Conservation (phyloP, 2,329 filamentous ascomycete species). For the Pseudogymnoascus sp. region DNA sequence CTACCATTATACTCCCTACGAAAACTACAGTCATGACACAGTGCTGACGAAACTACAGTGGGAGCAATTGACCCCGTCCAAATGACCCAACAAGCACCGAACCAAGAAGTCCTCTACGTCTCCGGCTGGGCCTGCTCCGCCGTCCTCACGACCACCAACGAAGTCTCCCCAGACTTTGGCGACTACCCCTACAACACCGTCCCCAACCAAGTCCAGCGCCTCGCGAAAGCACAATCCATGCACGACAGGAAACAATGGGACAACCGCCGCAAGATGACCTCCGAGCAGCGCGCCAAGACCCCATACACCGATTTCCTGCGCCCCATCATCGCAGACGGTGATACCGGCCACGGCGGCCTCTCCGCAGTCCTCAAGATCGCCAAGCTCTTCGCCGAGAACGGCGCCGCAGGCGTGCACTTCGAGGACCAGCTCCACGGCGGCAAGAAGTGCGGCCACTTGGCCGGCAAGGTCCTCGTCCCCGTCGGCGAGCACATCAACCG, state of each 20-base stretch:
- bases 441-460: constrained; percentile 96
- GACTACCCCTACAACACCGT: constrained; percentile 99
- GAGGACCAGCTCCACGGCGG: constrained; percentile 97
- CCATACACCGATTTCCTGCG: constrained; percentile 89
- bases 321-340: constrained; percentile 91
- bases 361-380: constrained; percentile 92
- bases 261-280: constrained; percentile 65
- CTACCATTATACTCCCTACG: constrained; percentile 10
- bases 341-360: constrained; percentile 89
- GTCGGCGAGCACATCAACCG: constrained; percentile 95
- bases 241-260: constrained; percentile 97
- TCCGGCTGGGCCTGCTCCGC: constrained; percentile 98
- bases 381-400: constrained; percentile 95
- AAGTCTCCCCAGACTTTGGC: constrained; percentile 94
- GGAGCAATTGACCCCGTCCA: constrained; percentile 97
- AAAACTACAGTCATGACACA: neutral
- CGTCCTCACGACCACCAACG: constrained; percentile 86
- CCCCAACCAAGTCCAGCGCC: constrained; percentile 90
- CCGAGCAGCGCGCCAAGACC: constrained; percentile 64
- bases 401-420: constrained; percentile 92
- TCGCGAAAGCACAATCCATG: constrained; percentile 94
- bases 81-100: constrained; percentile 95
- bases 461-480: constrained; percentile 91
- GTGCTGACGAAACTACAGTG: constrained; percentile 47
- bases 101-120: constrained; percentile 93